Evolutionary conservation across 1,284 basidiomycete genomes (phyloP), one percentile per base, ranked within the genome.

Genomic region (Microstroma glucosiphilum): DNA sequence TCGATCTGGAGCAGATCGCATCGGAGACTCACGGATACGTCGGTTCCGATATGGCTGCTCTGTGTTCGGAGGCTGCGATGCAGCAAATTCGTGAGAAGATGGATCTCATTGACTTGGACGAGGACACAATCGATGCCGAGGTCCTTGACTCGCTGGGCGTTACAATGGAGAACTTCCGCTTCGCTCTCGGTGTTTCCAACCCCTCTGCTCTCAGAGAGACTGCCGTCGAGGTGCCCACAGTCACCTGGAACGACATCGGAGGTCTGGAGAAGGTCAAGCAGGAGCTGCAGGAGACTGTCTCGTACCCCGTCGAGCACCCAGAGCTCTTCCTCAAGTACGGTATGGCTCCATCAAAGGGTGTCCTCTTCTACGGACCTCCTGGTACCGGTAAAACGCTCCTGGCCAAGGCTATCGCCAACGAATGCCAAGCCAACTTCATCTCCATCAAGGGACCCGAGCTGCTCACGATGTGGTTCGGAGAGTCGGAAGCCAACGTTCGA

Each of bases 291-390:
- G 96, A 98, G 83, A 98, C 96, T 11, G 94, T 99, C 0, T 93
- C 96, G 78, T 98, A 97, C 84, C 96, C 96, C 60, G 94, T 98
- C 81, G 96, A 98, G 82, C 96, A 98, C 80, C 96, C 96, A 67
- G 96, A 98, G 81, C 97, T 97, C 84, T 98, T 98, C 91, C 86
- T 97, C 88, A 98, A 98, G 84, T 98, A 98, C 77, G 96, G 96
- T 70, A 96, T 98, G 91, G 92, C 92, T 46, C 94, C 96, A 3
- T 96, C 92, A 46, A 97, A 97, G 84, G 96, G 93, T 86, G 93
- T 97, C 57, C 83, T 94, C 76, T 96, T 97, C 85, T 92, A 94
- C 80, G 92, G 92, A 57, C 92, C 92, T 75, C 92, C 92, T 68
- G 92, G 92, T 86, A 94, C 91, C 65, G 91, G 91, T 89, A 93